Conservation (phyloP, 176 grass and related monocot species). For the Avena atlantica region DNA sequence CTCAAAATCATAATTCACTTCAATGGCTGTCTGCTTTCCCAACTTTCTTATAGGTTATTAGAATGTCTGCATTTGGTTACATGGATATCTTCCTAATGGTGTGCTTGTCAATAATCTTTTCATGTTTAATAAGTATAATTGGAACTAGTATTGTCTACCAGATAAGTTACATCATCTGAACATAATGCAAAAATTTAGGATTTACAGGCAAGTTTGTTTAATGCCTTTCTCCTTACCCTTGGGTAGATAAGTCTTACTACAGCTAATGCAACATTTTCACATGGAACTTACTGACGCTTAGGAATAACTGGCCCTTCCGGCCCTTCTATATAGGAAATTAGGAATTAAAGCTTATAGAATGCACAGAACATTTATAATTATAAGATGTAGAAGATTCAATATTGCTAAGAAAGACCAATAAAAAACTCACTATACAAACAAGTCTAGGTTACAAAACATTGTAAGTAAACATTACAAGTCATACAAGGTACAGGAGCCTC, state of each 20-base stretch:
- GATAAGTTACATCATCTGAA: background rate
- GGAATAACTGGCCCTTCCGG: background rate
- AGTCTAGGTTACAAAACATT: slow-evolving; percentile 15
- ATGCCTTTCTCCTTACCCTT: background rate
- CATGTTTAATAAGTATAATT: background rate
- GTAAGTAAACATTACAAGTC: slow-evolving; percentile 40
- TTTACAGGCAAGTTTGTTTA: background rate
- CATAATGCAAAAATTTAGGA: background rate
- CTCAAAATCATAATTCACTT: background rate
- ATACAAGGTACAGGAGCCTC: slow-evolving; percentile 37
- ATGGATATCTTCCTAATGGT: background rate
- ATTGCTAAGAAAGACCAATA: background rate
- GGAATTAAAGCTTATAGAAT: slow-evolving; percentile 14
- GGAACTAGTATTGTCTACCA: background rate
- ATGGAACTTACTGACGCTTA: background rate
- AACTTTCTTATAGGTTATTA: background rate
- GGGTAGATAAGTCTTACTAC: slow-evolving; percentile 1
- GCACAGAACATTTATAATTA: slow-evolving; percentile 10
- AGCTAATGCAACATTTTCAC: slow-evolving; percentile 6
- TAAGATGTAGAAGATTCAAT: slow-evolving; percentile 4
- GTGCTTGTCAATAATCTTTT: background rate
- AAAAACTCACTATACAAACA: slow-evolving; percentile 34
- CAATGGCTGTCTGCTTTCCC: slow-evolving; percentile 19
- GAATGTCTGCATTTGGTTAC: slow-evolving; percentile 2
- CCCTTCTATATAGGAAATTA: background rate